Base-by-base conservation (phyloP, 805 yeast genomes). In the Torulaspora indica region DNA sequence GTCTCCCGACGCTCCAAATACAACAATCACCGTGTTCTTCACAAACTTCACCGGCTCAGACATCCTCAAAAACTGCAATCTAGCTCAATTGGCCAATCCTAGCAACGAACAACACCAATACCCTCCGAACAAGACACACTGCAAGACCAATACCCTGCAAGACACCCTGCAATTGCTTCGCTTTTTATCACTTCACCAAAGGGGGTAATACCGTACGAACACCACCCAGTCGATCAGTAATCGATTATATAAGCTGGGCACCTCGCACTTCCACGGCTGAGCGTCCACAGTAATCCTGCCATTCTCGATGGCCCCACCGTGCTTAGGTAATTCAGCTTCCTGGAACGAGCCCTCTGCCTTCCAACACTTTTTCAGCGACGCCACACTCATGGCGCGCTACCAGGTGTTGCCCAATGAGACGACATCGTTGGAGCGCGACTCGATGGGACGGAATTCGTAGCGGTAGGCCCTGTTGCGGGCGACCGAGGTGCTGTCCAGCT, bases 1-100 rank as follows among this genome's bases (percentile, higher is more conserved):
- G 66, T 90, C 96, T 41, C 97, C 97, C 17, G 95, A 85, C 35
- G 97, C 97, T 42, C 97, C 97, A 57, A 89, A 85, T 24, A 90
- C 95, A 22, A 82, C 86, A 57, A 90, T 74, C 34, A 79, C 73
- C 7, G 86, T 81, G 67, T 84, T 70, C 51, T 82, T 78, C 47
- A 77, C 80, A 64, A 84, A 85, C 47, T 59, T 60, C 23, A 59
- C 58, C 22, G 40, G 40, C 18, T 38, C 40, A 29, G 34, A 28
- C 40, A 38, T 38, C 34, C 17, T 20, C 4, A 6, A 31, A 15
- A 12, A 15, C 12, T 2, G 8, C 22, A 38, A 24, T 35, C 24
- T 17, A 27, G 14, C 20, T 28, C 40, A 36, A 28, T 36, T 35
- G 23, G 9, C 36, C 36, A 33, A 10, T 15, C 13, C 22, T 33